Conservation (phyloP, 257 asterid genomes). For the Solanum bukasovii region DNA sequence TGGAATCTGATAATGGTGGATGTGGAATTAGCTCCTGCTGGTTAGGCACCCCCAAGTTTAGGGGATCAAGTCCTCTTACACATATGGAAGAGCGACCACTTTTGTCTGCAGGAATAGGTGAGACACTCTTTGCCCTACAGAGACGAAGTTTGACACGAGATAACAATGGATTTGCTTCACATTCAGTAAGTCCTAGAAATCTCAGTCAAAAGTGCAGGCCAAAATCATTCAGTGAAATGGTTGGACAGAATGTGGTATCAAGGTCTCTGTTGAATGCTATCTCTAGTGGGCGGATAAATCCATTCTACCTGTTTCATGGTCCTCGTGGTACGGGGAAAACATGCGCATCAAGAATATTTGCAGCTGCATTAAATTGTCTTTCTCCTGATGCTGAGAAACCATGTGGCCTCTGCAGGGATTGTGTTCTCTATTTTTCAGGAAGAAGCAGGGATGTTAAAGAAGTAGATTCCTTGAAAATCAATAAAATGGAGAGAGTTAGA, state of each 20-base stretch:
- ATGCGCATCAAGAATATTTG: constrained; percentile 66
- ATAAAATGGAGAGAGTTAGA: constrained; percentile 32
- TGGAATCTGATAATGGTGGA: constrained; percentile 50
- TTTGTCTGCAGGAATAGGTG: constrained; percentile 20
- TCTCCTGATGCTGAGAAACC: constrained; percentile 45
- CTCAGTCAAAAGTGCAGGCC: constrained; percentile 63
- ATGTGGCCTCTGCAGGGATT: constrained; percentile 74
- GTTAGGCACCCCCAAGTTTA: constrained; percentile 44
- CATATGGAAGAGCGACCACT: constrained; percentile 49
- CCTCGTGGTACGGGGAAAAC: constrained; percentile 95
- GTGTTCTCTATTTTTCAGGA: constrained; percentile 61
- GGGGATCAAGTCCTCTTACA: constrained; percentile 26
- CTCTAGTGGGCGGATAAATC: constrained; percentile 31
- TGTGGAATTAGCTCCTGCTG: constrained; percentile 75
- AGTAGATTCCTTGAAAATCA: constrained; percentile 51
- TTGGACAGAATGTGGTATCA: constrained; percentile 56
- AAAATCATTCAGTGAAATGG: constrained; percentile 59
- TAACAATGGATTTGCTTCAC: constrained; percentile 15
- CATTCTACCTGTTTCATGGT: constrained; percentile 70
- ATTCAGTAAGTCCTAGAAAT: constrained; percentile 46
- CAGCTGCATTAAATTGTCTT: constrained; percentile 84
- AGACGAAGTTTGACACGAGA: constrained; percentile 12
- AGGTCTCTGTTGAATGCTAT: constrained; percentile 54
- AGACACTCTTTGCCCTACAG: constrained; percentile 1
- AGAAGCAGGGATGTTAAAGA: constrained; percentile 55